Conservation (phyloP, 371 early-diverging fungal genomes). For the Actinomucor elegans region DNA sequence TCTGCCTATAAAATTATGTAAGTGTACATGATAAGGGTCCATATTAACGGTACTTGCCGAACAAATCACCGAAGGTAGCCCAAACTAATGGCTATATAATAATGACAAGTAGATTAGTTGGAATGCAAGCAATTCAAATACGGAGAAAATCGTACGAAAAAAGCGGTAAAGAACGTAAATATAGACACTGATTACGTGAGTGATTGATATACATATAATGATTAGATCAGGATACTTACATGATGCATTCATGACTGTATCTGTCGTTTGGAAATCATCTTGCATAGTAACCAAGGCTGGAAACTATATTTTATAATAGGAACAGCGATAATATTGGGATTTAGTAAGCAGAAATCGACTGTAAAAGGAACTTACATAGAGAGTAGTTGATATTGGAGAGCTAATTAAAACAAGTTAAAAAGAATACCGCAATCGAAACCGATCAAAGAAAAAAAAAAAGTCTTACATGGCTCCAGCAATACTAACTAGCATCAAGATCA, state of each 20-base stretch:
- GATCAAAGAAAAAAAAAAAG: not conserved
- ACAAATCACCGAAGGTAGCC: conserved; percentile 37
- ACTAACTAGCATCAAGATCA: conserved; percentile 27
- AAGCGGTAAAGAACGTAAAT: conserved; percentile 32
- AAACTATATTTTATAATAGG: conserved; percentile 17
- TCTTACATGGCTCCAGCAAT: conserved; percentile 31
- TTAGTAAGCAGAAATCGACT: not conserved
- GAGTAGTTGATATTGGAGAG: conserved; percentile 25
- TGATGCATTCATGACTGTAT: conserved; percentile 43
- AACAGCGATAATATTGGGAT: not conserved
- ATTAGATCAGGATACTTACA: conserved; percentile 11
- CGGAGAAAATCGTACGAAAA: conserved; percentile 25
- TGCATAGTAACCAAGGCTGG: conserved; percentile 40
- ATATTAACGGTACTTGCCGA: conserved; percentile 20
- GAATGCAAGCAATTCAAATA: not conserved
- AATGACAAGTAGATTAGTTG: not conserved
- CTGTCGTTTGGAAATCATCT: conserved; percentile 32
- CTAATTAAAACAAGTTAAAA: conserved; percentile 2
- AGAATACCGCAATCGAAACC: not conserved
- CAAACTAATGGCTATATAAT: conserved; percentile 34
- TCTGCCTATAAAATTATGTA: conserved; percentile 27
- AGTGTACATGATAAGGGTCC: too few species aligned
- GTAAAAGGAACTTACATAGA: conserved; percentile 27
- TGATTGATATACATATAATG: not conserved
- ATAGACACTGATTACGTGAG: conserved; percentile 24